Conservation (phyloP, 768 basidiomycete genomes). For the Rhizopogon vesiculosus region DNA sequence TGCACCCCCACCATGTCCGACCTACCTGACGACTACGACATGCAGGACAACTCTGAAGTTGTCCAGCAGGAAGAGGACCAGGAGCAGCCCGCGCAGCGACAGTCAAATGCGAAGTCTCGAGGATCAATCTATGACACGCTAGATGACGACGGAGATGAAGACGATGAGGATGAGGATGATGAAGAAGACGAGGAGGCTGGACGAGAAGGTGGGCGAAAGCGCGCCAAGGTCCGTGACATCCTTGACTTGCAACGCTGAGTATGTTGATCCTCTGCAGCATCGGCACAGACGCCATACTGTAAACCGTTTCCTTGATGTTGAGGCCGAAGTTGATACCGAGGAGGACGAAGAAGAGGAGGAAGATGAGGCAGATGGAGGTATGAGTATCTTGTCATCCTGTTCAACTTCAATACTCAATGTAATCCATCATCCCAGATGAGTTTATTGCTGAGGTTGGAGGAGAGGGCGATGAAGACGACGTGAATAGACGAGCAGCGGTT, state of each 20-base stretch:
- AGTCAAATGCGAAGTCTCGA: slow-evolving; percentile 20
- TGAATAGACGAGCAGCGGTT: slow-evolving; percentile 43
- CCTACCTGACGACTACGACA: slow-evolving; percentile 29
- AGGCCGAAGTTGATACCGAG: slow-evolving; percentile 95
- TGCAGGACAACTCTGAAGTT: slow-evolving; percentile 19
- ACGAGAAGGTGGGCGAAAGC: slow-evolving; percentile 47
- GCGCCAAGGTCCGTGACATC: slow-evolving; percentile 47
- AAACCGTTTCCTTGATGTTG: slow-evolving; percentile 90
- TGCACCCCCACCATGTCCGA: slow-evolving; percentile 33
- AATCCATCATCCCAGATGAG: slow-evolving; percentile 39
- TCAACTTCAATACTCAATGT: slow-evolving; percentile 1
- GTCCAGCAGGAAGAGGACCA: slow-evolving; percentile 29
- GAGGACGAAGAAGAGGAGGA: slow-evolving; percentile 93
- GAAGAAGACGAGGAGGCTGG: slow-evolving; percentile 55
- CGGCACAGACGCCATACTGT: slow-evolving; percentile 61
- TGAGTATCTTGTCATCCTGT: slow-evolving; percentile 10
- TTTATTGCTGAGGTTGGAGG: slow-evolving; percentile 61
- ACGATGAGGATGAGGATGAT: slow-evolving; percentile 47
- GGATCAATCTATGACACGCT: slow-evolving; percentile 32
- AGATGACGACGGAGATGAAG: slow-evolving; percentile 37
- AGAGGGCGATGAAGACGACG: slow-evolving; percentile 64
- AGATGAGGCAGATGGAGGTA: slow-evolving; percentile 61
- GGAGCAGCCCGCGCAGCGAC: slow-evolving; percentile 21
- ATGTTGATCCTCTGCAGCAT: slow-evolving; percentile 33
- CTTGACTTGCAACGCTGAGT: slow-evolving; percentile 1